Evolutionary conservation across 1,284 basidiomycete genomes (phyloP).

Genomic region (Inonotus hispidus): DNA sequence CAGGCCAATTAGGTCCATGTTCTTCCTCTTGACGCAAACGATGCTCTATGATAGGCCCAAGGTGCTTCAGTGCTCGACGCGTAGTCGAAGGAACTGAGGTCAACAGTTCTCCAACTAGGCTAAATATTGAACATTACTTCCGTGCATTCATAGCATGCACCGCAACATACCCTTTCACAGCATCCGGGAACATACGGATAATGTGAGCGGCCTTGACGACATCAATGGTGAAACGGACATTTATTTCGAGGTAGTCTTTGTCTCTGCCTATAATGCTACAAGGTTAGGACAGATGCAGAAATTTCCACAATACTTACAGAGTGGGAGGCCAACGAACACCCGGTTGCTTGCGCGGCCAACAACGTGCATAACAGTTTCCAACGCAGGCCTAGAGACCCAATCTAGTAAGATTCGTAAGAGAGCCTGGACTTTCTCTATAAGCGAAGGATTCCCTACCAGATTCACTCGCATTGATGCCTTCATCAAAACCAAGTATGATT

Average conservation of each 20-base stretch:
- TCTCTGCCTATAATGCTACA: conserved; percentile 33
- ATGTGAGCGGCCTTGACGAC: conserved; percentile 25
- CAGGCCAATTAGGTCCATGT: conserved; percentile 31
- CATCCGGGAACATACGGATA: conserved; percentile 33
- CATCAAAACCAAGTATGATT: conserved; percentile 22
- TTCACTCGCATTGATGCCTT: conserved; percentile 18
- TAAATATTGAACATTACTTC: neutral
- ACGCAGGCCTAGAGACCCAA: conserved; percentile 26
- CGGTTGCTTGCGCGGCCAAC: conserved; percentile 36
- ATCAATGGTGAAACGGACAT: conserved; percentile 29
- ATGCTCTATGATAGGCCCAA: conserved; percentile 34
- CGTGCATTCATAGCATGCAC: neutral
- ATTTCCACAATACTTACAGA: conserved; percentile 28
- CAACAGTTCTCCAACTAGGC: conserved; percentile 5
- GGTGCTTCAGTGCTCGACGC: conserved; percentile 23
- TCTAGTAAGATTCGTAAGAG: conserved; percentile 23
- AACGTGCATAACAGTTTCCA: conserved; percentile 25
- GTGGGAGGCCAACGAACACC: conserved; percentile 36
- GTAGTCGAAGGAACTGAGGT: conserved; percentile 8
- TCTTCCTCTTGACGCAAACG: conserved; percentile 29
- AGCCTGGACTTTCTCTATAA: conserved; percentile 18
- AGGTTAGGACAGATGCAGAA: neutral
- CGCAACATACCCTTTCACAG: conserved; percentile 33
- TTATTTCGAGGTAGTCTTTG: conserved; percentile 33
- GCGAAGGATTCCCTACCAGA: conserved; percentile 7